Conservation (phyloP, 495 filamentous ascomycete species). For the Penicillium roqueforti region DNA sequence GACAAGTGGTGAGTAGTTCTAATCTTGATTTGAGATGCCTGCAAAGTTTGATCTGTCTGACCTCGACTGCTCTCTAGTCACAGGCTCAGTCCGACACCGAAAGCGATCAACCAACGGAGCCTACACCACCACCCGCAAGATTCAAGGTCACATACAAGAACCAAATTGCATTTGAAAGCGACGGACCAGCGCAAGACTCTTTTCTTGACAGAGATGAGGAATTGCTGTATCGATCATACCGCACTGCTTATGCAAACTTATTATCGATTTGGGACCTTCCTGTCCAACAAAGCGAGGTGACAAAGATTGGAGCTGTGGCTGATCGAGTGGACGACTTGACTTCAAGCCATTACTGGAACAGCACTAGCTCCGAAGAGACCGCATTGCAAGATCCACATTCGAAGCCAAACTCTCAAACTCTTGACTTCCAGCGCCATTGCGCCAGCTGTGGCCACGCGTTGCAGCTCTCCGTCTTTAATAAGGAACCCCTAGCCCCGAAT, state of each 20-base stretch:
- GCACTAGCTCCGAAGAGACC: slow-evolving; percentile 19
- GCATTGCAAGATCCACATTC: slow-evolving; percentile 20
- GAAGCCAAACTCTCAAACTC: slow-evolving; percentile 17
- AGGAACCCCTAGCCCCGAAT: slow-evolving; percentile 16
- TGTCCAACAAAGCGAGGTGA: slow-evolving; percentile 68
- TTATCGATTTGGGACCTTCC: slow-evolving; percentile 79
- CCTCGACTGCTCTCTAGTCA: slow-evolving; percentile 16
- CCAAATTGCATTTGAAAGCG: slow-evolving; percentile 70
- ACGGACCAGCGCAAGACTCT: slow-evolving; percentile 62
- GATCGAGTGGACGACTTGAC: slow-evolving; percentile 15
- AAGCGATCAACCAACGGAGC: slow-evolving; percentile 33
- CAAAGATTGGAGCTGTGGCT: slow-evolving; percentile 59
- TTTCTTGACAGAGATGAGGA: slow-evolving; percentile 63
- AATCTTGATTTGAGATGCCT: slow-evolving; percentile 19
- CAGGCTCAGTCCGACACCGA: slow-evolving; percentile 45
- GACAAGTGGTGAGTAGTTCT: slow-evolving; percentile 61
- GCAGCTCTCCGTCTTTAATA: slow-evolving; percentile 39
- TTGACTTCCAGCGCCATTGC: slow-evolving; percentile 47
- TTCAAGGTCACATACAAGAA: slow-evolving; percentile 70
- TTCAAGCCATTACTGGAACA: slow-evolving; percentile 23
- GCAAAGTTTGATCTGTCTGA: not conserved
- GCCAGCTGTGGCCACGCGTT: slow-evolving; percentile 39
- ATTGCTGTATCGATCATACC: slow-evolving; percentile 63
- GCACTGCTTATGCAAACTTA: slow-evolving; percentile 75
- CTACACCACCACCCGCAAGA: slow-evolving; percentile 27